phyloP scores from a whole-genome alignment of 805 yeast species.

The Vanderwaltozyma verrucispora region DNA sequence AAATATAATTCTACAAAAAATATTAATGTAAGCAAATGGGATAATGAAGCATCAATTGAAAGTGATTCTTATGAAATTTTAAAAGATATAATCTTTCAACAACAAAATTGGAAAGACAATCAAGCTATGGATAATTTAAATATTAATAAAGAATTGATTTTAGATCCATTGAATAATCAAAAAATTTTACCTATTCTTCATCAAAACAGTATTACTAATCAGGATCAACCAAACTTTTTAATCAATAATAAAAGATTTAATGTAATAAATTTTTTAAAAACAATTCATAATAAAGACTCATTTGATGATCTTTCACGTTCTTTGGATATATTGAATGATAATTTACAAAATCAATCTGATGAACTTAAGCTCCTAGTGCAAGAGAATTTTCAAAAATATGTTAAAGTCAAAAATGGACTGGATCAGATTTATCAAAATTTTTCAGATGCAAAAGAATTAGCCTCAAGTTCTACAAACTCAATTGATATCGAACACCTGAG shows the following conservation, averaged over 20 bases:
- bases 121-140: conserved; percentile 5
- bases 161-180: conserved; percentile 50
- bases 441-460: conserved; percentile 26
- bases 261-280: conserved; percentile 43
- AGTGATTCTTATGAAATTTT: conserved; percentile 28
- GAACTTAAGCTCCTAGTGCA: conserved; percentile 43
- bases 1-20: conserved; percentile 23
- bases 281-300: conserved; percentile 46
- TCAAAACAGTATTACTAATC: conserved; percentile 31
- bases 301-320: conserved; percentile 40
- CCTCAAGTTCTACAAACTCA: conserved; percentile 9
- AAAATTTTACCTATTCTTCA: conserved; percentile 32
- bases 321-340: conserved; percentile 38
- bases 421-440: conserved; percentile 52
- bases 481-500: conserved; percentile 28
- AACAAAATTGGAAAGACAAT: conserved; percentile 20
- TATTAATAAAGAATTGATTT: conserved; percentile 24
- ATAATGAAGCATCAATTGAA: conserved; percentile 14
- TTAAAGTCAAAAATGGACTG: conserved; percentile 50
- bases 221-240: conserved; percentile 35
- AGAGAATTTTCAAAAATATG: conserved; percentile 52
- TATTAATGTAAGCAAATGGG: conserved; percentile 17
- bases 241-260: conserved; percentile 50
- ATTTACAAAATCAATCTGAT: conserved; percentile 39
- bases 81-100: conserved; percentile 22